Evolutionary conservation across 495 filamentous ascomycete genomes (phyloP).

Genomic region (Choiromyces venosus): DNA sequence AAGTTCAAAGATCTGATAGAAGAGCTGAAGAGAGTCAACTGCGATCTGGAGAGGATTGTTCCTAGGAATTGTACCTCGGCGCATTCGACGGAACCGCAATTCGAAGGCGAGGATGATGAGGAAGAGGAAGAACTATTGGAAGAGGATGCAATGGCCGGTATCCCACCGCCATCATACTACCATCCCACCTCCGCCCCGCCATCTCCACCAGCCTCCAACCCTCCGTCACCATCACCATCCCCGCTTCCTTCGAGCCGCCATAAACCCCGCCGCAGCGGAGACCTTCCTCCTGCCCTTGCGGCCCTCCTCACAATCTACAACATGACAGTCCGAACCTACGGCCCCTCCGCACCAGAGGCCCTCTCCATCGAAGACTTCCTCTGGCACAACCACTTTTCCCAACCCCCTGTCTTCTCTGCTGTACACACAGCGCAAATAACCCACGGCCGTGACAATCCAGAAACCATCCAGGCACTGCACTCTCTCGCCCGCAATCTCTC

Average conservation of each 20-base stretch:
- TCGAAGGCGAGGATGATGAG: background rate
- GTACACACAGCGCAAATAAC: background rate
- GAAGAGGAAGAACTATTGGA: background rate
- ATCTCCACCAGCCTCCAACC: background rate
- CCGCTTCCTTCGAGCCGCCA: background rate
- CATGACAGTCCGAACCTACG: background rate
- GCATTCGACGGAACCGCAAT: background rate
- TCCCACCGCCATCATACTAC: conserved; percentile 5
- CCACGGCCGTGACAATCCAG: background rate
- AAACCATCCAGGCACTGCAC: background rate
- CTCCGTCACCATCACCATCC: background rate
- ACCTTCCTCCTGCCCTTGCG: background rate
- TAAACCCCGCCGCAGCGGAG: background rate
- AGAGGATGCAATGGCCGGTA: background rate
- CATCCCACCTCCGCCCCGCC: background rate
- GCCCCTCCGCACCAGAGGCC: background rate
- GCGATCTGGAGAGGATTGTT: conserved; percentile 2
- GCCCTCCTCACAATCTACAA: background rate
- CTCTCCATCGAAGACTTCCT: background rate
- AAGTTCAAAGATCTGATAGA: conserved; percentile 1
- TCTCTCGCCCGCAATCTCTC: background rate
- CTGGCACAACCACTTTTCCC: conserved; percentile 3
- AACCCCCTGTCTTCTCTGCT: background rate
- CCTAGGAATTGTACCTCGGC: background rate
- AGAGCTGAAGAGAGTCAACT: conserved; percentile 1